Conservation (phyloP, 2,329 filamentous ascomycete genomes). For the Onygenales sp. region DNA sequence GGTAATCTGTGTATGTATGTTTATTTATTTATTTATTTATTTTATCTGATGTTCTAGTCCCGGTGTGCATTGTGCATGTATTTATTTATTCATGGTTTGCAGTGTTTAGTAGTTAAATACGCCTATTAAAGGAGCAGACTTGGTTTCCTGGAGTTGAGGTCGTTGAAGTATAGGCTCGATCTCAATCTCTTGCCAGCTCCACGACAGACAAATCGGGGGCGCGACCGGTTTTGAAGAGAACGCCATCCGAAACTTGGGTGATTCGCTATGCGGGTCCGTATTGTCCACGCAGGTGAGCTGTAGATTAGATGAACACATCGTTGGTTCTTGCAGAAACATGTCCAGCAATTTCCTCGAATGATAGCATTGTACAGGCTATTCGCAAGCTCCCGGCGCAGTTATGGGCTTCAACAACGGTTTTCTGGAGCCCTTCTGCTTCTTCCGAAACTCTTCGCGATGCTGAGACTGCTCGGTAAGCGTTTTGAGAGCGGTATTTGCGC, state of each 20-base stretch:
- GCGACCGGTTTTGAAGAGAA: not conserved
- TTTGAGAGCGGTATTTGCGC: not conserved
- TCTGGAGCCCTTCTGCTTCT: not conserved
- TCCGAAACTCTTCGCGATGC: not conserved
- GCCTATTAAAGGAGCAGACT: not conserved
- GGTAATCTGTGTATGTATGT: too few relatives aligned
- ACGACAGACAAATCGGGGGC: not conserved
- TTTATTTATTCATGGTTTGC: too few relatives aligned
- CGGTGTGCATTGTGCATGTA: too few relatives aligned
- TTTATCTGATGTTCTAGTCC: too few relatives aligned
- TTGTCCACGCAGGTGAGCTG: not conserved
- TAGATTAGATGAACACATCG: not conserved
- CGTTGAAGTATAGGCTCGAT: not conserved
- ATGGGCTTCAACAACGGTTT: not conserved
- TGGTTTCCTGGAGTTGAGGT: not conserved
- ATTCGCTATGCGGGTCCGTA: not conserved
- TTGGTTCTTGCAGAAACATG: not conserved
- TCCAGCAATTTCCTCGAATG: not conserved
- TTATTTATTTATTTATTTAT: too few relatives aligned
- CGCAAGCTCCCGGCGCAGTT: not conserved
- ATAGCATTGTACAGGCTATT: not conserved
- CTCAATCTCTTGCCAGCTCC: not conserved
- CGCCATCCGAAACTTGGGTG: not conserved
- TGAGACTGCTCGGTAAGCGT: not conserved
- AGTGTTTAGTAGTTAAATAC: too few relatives aligned